phyloP scores from a whole-genome alignment of 2,329 filamentous ascomycete genomes.

The Beauveria sp. region DNA sequence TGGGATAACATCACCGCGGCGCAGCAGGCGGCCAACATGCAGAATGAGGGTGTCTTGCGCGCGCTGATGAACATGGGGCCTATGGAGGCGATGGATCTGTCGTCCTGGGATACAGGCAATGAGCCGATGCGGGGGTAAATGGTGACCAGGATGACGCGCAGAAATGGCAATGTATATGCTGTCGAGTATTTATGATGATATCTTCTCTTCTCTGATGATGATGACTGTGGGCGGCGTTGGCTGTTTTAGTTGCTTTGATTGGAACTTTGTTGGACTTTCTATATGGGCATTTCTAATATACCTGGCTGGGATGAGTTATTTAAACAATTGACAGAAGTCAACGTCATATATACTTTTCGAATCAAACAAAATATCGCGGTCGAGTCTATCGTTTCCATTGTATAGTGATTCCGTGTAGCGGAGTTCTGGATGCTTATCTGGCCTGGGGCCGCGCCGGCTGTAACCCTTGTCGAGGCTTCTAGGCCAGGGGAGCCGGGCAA shows the following conservation, averaged over 20 bases:
- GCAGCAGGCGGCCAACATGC: constrained; percentile 21
- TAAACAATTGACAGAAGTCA: background rate
- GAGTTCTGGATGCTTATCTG: too few relatives aligned
- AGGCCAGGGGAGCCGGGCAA: too few relatives aligned
- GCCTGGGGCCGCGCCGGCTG: too few relatives aligned
- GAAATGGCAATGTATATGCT: background rate
- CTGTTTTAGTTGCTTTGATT: background rate
- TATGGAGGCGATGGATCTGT: constrained; percentile 53
- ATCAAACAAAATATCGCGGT: background rate
- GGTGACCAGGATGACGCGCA: background rate
- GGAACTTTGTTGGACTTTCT: background rate
- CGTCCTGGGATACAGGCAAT: constrained; percentile 33
- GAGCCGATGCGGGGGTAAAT: constrained; percentile 10
- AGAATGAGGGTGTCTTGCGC: constrained; percentile 46
- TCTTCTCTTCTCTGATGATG: background rate
- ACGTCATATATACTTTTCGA: background rate
- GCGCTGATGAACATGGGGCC: constrained; percentile 51
- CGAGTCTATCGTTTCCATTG: background rate
- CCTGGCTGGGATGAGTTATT: background rate
- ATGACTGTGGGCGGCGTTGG: constrained; percentile 2
- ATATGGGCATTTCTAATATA: background rate
- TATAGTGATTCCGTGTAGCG: background rate
- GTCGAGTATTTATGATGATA: background rate
- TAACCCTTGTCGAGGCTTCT: too few relatives aligned
- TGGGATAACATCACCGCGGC: constrained; percentile 34